Base-by-base conservation (phyloP, 257 asterid species). In the Mentha longifolia region DNA sequence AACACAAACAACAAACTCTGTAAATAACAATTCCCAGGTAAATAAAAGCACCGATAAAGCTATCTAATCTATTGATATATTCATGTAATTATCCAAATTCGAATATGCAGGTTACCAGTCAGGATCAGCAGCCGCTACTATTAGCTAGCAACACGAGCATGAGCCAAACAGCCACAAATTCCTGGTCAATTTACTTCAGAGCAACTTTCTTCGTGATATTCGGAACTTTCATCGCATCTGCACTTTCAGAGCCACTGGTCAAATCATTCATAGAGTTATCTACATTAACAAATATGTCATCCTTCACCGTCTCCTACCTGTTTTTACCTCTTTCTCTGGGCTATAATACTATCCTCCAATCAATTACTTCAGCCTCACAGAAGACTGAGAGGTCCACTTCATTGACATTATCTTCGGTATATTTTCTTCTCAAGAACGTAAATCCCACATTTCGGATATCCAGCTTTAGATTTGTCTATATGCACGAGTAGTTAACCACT, bases 321-420 rank as follows among this genome's bases (percentile, higher is more conserved):
- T 79, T 75, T 9, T 61, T 85, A 45, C 90, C 90, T 15, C 45
- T 85, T 4, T 88, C 88, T 22, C 47, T 81, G 77, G 79, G 77
- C 78, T 85, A 77, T 5, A 76, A 80, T 57, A 46, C n/a, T 3
- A 84, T 85, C 25, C n/a, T 79, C 71, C 71, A 70, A 52, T 59
- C 86, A 9, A 61, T 85, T 43, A 10, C 76, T 74, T 75, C 86
- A 10, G 83, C 88, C 57, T 50, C 80, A 63, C 86, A 77, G 65
- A 81, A 62, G 74, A 69, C 82, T 6, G 77, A 71, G 39, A 75
- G 6, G 37, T 72, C 88, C 51, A 79, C 79, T 55, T 85, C 90
- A 9, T 43, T 85, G 68, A 83, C 88, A 13, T 72, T 85, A 3
- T 85, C 90, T 12, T 68, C 83, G 80, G 88, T 83, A 74, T 10